These are phyloP conservation scores for Thalassiosira hispida DNA, from an alignment of 352 stramenopile genomes.

Conservation along the genomic window DNA sequence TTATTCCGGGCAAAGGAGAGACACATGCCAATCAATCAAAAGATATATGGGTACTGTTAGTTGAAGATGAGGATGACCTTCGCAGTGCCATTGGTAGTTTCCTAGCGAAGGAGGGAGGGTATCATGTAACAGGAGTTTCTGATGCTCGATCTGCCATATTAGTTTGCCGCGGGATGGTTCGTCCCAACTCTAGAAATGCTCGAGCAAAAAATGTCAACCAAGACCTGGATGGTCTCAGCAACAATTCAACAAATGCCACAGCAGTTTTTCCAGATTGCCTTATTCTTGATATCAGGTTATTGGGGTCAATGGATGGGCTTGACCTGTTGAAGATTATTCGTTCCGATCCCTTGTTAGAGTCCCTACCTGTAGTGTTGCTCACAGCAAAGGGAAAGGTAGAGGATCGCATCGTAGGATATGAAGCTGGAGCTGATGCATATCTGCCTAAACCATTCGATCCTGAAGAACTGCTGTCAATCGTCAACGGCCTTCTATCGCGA, in stretches of 20 bases:
- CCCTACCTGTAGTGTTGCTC: constrained; percentile 79
- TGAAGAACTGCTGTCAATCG: constrained; percentile 80
- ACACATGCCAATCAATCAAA: constrained; percentile 6
- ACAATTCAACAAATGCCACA: constrained; percentile 12
- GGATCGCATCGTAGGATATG: constrained; percentile 80
- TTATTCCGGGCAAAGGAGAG: not conserved
- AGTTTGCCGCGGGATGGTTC: constrained; percentile 40
- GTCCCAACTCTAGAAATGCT: constrained; percentile 8
- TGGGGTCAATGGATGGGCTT: constrained; percentile 75
- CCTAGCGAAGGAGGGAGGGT: constrained; percentile 63
- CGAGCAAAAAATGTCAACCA: constrained; percentile 31
- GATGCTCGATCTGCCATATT: constrained; percentile 62
- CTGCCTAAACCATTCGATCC: constrained; percentile 85
- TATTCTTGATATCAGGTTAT: constrained; percentile 75
- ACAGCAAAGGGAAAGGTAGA: constrained; percentile 75
- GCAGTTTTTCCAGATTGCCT: constrained; percentile 41
- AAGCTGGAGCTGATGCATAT: constrained; percentile 82
- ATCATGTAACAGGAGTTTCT: constrained; percentile 68
- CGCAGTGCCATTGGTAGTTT: constrained; percentile 68
- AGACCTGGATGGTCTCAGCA: not conserved
- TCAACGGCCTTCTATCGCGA: constrained; percentile 70
- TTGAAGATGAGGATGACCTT: constrained; percentile 77
- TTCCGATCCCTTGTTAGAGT: constrained; percentile 46
- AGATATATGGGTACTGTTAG: constrained; percentile 65
- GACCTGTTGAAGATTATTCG: constrained; percentile 74